Evolutionary conservation across 768 basidiomycete genomes (phyloP), one percentile per base, ranked within the genome.

Genomic region (Termitomyces sp.): DNA sequence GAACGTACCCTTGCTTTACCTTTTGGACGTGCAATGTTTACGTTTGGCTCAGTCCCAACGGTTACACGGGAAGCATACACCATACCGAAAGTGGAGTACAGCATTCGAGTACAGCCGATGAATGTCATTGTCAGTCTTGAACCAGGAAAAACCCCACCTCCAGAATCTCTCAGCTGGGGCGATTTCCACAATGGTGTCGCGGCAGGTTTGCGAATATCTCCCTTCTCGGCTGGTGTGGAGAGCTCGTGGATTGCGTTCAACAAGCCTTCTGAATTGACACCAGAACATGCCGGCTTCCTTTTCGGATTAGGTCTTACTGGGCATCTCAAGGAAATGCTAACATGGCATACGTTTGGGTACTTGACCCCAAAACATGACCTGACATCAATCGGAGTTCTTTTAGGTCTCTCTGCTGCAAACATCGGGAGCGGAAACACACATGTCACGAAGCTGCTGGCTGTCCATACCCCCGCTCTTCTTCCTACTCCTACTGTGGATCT

Each of bases 101-200:
- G 80, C 26, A 78, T 93, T 59, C 83, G 84, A 22, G 68, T 93
- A 15, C 87, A 88, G 59, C 92, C 91, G 5, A 72, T 84, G 51
- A 90, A 89, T 62, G 68, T 84, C 37, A 74, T 77, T 9, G 77
- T 86, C 32, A 68, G 78, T 15, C 83, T 86, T 0, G 90, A 92
- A 55, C 65, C 75, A n/a, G 85, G 85, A 19, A 89, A 91, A 66
- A 80, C 93, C 56, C 75, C 80, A 0, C 28, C 46, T n/a, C 61
- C 71, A 0, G 95, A 98, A 42, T 86, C 85, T 30, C 70, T 82
- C 5, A 81, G 77, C 50, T 99, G 96, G 97, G 93, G 91, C n/a
- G 90, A 95, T 57, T 99, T 99, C 70, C 94, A 98, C 70, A 94
- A 96, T 59, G 97, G 97, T 10, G 96, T 97, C 0, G 93, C 93